These are phyloP conservation scores for Magnusiomyces clavatus DNA, from an alignment of 1,139 yeast genomes.

Conservation along the genomic window DNA sequence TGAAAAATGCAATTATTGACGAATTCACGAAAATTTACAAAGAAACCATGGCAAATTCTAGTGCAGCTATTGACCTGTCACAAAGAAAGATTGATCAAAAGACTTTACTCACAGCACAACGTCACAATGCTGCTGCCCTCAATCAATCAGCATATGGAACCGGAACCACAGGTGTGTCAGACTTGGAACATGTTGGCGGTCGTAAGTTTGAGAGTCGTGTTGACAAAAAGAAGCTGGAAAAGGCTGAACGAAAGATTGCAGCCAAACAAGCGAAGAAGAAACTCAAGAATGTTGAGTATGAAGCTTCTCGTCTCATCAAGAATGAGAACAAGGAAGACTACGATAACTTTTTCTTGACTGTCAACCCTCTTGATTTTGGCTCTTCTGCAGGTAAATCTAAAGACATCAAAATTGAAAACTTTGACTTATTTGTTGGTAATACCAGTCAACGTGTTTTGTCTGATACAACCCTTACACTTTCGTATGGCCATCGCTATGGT, in stretches of 20 bases:
- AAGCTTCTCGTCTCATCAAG: slow-evolving; percentile 79
- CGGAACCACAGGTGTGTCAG: slow-evolving; percentile 43
- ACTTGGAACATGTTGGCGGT: slow-evolving; percentile 79
- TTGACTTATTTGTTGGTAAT: slow-evolving; percentile 82
- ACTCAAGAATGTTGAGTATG: slow-evolving; percentile 51
- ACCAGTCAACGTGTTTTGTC: slow-evolving; percentile 89
- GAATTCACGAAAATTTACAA: slow-evolving; percentile 50
- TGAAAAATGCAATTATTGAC: slow-evolving; percentile 41
- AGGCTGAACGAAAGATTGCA: slow-evolving; percentile 95
- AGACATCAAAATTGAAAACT: slow-evolving; percentile 86
- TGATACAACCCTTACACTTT: slow-evolving; percentile 77
- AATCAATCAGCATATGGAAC: slow-evolving; percentile 17
- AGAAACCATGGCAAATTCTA: slow-evolving; percentile 51
- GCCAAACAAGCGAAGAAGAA: slow-evolving; percentile 92
- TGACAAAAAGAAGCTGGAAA: slow-evolving; percentile 91
- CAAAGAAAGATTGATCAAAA: slow-evolving; percentile 54
- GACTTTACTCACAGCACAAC: slow-evolving; percentile 32
- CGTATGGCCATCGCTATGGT: slow-evolving; percentile 94
- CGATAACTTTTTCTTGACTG: slow-evolving; percentile 89
- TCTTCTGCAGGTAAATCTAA: slow-evolving; percentile 90
- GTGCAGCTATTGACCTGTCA: slow-evolving; percentile 57
- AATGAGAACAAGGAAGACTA: slow-evolving; percentile 63
- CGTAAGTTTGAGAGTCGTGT: slow-evolving; percentile 89
- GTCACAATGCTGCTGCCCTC: slow-evolving; percentile 22
- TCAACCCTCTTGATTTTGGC: slow-evolving; percentile 89